These are phyloP conservation scores for Backusella circina DNA, from an alignment of 192 early-diverging fungal species.

Conservation along the genomic window DNA sequence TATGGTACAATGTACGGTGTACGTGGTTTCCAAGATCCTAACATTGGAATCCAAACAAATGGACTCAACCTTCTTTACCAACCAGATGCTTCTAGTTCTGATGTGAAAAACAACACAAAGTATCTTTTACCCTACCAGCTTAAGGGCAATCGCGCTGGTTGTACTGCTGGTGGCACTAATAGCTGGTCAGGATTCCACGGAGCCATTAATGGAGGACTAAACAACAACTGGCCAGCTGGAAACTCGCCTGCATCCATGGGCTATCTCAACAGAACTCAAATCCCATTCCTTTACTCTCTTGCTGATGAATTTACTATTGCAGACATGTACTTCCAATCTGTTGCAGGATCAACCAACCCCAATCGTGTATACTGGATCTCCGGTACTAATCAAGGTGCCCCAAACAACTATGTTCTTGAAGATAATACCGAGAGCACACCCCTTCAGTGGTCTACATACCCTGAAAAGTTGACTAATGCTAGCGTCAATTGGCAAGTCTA, in stretches of 20 bases:
- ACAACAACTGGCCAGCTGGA: constrained; percentile 19
- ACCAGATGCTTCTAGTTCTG: constrained; percentile 1
- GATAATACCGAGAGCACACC: constrained; percentile 19
- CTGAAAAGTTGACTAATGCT: constrained; percentile 17
- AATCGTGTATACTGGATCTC: constrained; percentile 13
- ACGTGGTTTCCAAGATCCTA: constrained; percentile 22
- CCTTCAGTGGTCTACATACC: constrained; percentile 17
- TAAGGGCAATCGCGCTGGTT: constrained; percentile 20
- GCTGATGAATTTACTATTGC: constrained; percentile 22
- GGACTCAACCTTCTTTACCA: constrained; percentile 21
- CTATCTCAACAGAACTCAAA: constrained; percentile 15
- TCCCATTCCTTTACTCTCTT: constrained; percentile 17
- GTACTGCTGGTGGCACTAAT: constrained; percentile 20
- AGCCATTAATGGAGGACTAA: constrained; percentile 13
- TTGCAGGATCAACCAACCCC: constrained; percentile 15
- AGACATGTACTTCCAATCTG: constrained; percentile 18
- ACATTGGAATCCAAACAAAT: constrained; percentile 19
- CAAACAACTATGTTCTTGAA: constrained; percentile 12
- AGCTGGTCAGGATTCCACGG: constrained; percentile 12
- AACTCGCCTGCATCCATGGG: constrained; percentile 22
- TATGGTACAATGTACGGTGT: constrained; percentile 24
- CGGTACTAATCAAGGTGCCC: background rate
- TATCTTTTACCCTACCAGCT: constrained; percentile 20
- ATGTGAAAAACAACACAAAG: constrained; percentile 7
- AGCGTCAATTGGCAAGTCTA: constrained; percentile 24